Base-by-base conservation (phyloP, 2,329 filamentous ascomycete species). In the Alternaria viburni region DNA sequence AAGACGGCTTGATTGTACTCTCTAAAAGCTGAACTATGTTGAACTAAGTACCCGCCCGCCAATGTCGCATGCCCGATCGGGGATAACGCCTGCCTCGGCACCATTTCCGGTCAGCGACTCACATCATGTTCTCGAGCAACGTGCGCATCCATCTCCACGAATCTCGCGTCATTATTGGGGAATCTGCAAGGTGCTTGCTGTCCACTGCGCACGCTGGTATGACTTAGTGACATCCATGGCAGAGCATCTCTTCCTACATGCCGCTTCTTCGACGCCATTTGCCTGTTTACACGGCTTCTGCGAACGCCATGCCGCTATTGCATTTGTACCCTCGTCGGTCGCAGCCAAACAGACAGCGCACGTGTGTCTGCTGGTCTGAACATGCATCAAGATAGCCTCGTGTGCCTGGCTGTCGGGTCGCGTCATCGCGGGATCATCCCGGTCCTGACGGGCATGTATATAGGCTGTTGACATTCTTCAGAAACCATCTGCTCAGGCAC, bases 291-390 rank as follows among this genome's bases (percentile, higher is more conserved):
- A 57, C 30, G 32, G 58, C 58, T 54, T 23, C 23, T 6, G 15
- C 17, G 57, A 46, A 54, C 61, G 55, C 52, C 46, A 65, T 25
- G 41, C 52, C 26, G 49, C 62, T 57, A 55, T 25, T 49, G 44
- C 28, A 58, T n/a, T 12, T 17, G 47, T 54, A 36, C 49, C 47
- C 45, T 51, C 46, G 17, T 46, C 15, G n/a, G 21, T 17, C 45
- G 36, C 52, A 67, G 59, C 70, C 67, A 71, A 70, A 70, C 59
- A 69, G 57, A 54, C 10, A 17, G 65, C 55, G 44, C 61, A 43
- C 25, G 21, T 28, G 52, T 43, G 26, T n/a, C 9, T 28, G 9
- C 10, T 11, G 6, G 5, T 3, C 5, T 52, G 11, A 21, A n/a
- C 3, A 44, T 49, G 17, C 19, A 46, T 41, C 59, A 54, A 44